Evolutionary conservation across 345 rosid genomes (phyloP), one percentile per base, ranked within the genome.

Genomic region (Citrus sp.): DNA sequence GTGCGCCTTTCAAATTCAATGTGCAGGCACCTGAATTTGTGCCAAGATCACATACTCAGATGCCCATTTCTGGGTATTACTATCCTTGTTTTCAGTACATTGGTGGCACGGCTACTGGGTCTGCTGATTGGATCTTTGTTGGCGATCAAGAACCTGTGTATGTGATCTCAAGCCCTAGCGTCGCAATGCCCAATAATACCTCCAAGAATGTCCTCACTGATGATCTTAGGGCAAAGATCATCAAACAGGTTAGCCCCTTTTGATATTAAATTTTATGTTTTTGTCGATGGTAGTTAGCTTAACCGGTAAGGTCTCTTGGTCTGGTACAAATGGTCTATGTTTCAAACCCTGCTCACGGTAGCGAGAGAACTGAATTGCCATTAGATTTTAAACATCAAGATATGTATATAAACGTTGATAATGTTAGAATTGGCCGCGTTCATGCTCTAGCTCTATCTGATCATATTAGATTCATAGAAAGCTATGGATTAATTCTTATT

Each of bases 11-110:
- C 89, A 94, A 90, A 83, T 94, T 96, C 88, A 96, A 96, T 75
- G 99, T 89, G 1, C 93, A 90, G 27, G 98, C 98, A 8, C 95
- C 98, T 1, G 99, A 96, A 40, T 96, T 96, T 49, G 90, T 94
- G 18, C 98, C 98, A 1, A 85, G 88, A 85, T 88, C 95, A 21
- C 92, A 85, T 34, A 30, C 85, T 66, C 88, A 88, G 62, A 72
- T 82, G 82, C 86, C 88, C 0, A 56, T 91, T 40, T 87, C 97
- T 12, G 93, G 95, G 22, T 91, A 87, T 85, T 88, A 86, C 64
- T 91, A 88, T 65, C 97, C 98, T 12, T 91, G 87, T 38, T 87
- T 88, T 54, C 90, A 91, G 51, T 91, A 91, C 73, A 84, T 88
- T 27, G 90, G 88, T 8, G 89, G 84, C 7, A 61, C 70, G 56